These are phyloP conservation scores for Corynascus novoguineensis DNA, from an alignment of 495 filamentous ascomycete genomes.

Conservation along the genomic window DNA sequence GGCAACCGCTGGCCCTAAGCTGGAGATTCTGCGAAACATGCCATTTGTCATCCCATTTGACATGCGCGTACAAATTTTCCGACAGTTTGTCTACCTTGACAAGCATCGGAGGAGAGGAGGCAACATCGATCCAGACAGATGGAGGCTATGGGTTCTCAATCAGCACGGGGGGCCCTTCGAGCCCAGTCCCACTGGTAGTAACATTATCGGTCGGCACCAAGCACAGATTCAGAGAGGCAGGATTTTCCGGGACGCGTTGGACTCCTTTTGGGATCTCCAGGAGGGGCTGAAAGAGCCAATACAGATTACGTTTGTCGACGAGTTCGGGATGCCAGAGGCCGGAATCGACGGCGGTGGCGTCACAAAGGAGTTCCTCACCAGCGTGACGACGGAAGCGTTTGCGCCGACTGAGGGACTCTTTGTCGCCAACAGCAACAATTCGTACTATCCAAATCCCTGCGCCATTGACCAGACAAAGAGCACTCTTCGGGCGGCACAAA, in stretches of 20 bases:
- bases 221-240: slow-evolving; percentile 75
- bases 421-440: slow-evolving; percentile 78
- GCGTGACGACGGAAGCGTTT: slow-evolving; percentile 85
- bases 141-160: slow-evolving; percentile 62
- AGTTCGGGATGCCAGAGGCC: slow-evolving; percentile 79
- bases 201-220: slow-evolving; percentile 64
- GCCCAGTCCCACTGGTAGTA: slow-evolving; percentile 27
- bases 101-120: slow-evolving; percentile 72
- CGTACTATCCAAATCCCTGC: slow-evolving; percentile 84
- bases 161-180: slow-evolving; percentile 29
- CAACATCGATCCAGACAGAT: slow-evolving; percentile 68
- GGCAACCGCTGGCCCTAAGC: slow-evolving; percentile 69
- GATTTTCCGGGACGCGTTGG: slow-evolving; percentile 80
- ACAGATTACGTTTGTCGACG: slow-evolving; percentile 93
- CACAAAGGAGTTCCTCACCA: slow-evolving; percentile 95
- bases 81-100: slow-evolving; percentile 82
- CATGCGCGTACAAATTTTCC: slow-evolving; percentile 88
- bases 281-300: slow-evolving; percentile 93
- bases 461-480: slow-evolving; percentile 68
- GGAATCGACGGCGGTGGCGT: slow-evolving; percentile 97
- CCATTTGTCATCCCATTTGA: slow-evolving; percentile 94
- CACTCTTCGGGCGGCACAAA: slow-evolving; percentile 47
- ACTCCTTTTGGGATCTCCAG: slow-evolving; percentile 75
- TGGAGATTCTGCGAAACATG: slow-evolving; percentile 92
- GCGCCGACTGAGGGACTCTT: slow-evolving; percentile 50